Conservation (phyloP, 805 yeast genomes). For the Wickerhamomyces tratensis region DNA sequence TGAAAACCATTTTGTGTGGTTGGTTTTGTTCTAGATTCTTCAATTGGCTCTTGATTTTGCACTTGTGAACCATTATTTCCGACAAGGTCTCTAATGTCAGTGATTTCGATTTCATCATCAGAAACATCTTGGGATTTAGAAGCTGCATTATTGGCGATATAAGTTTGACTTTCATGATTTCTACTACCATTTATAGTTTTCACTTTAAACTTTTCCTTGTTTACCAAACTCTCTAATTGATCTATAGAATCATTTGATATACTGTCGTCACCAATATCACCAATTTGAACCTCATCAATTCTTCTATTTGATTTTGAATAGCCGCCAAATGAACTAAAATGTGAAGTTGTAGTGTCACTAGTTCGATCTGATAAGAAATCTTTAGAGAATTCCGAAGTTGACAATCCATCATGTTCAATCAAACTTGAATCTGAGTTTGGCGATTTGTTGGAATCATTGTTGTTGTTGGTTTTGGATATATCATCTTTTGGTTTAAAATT, state of each 20-base stretch:
- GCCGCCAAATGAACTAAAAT: constrained; percentile 1
- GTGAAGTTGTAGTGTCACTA: constrained; percentile 1
- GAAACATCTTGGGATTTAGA: constrained; percentile 1
- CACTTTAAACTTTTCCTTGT: no score
- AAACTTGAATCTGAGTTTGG: no score
- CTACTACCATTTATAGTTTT: no score
- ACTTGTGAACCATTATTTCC: no score
- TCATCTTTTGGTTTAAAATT: constrained; percentile 5
- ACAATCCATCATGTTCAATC: not conserved
- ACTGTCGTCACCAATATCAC: not conserved
- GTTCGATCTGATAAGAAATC: no score
- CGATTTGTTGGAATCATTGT: not conserved
- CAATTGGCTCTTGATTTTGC: no score
- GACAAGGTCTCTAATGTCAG: constrained; percentile 23
- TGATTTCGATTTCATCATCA: constrained; percentile 29
- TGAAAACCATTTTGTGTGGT: not conserved
- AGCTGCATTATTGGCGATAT: no score
- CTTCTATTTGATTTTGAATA: not conserved
- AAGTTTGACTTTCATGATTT: no score
- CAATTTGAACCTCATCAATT: constrained; percentile 10
- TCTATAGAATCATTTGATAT: no score
- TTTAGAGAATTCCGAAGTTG: not conserved
- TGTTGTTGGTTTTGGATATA: not conserved
- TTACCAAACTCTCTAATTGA: no score
- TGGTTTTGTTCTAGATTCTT: not conserved